phyloP scores from a whole-genome alignment of 495 filamentous ascomycete genomes.

The Xylaria grammica region DNA sequence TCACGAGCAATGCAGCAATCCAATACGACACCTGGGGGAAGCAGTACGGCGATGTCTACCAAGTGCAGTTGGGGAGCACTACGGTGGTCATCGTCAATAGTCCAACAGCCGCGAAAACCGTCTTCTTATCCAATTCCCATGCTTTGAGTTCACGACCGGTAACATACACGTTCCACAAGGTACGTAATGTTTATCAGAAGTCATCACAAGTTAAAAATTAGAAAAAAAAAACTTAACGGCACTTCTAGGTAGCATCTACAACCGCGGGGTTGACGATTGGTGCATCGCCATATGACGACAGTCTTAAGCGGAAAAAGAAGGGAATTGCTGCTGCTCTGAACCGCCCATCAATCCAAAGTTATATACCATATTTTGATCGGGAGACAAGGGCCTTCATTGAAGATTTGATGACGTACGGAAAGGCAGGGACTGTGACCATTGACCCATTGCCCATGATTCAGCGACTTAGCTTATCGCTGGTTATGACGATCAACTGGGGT shows the following conservation, averaged over 20 bases:
- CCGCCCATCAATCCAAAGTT: conserved; percentile 63
- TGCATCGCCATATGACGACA: conserved; percentile 66
- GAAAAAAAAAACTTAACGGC: too few species aligned
- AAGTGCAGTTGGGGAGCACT: conserved; percentile 68
- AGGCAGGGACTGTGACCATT: conserved; percentile 56
- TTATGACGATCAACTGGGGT: conserved; percentile 69
- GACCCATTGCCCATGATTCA: conserved; percentile 68
- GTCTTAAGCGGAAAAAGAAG: conserved; percentile 66
- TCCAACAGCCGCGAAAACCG: conserved; percentile 57
- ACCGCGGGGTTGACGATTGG: conserved; percentile 71
- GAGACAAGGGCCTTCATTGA: conserved; percentile 65
- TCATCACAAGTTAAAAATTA: neutral
- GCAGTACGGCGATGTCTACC: conserved; percentile 64
- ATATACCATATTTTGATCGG: conserved; percentile 64
- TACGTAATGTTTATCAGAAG: conserved; percentile 30
- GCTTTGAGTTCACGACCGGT: conserved; percentile 64
- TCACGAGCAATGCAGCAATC: conserved; percentile 63
- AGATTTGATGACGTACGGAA: conserved; percentile 62
- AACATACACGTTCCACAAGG: conserved; percentile 71
- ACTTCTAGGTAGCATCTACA: conserved; percentile 60
- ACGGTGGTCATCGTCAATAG: conserved; percentile 66
- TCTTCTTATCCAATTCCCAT: conserved; percentile 62
- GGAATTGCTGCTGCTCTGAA: conserved; percentile 68
- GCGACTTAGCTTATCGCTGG: conserved; percentile 59
- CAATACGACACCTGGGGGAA: conserved; percentile 65